A percentile compares a stretch with the other conserved stretches of the same genome.
Conservation (phyloP, 2,329 filamentous ascomycete genomes). For the Fusarium sterilihyphosum region DNA sequence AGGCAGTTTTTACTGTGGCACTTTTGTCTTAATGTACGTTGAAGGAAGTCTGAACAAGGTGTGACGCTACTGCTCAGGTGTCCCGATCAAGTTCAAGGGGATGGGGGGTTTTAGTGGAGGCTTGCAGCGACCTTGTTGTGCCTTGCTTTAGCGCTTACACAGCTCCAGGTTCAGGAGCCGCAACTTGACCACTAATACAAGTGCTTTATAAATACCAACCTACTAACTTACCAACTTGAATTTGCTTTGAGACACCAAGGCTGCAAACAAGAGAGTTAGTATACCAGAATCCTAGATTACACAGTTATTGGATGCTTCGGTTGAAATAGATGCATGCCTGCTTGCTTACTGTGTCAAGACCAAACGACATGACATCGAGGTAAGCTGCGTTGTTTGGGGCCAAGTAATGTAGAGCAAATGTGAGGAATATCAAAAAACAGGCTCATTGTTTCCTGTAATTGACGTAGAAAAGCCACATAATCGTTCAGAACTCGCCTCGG, state of each 20-base stretch:
- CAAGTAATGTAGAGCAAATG: not conserved
- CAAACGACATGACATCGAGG: not conserved
- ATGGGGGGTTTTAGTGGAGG: conserved; percentile 6
- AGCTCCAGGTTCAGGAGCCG: not conserved
- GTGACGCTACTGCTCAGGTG: conserved; percentile 1
- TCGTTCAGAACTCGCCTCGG: not conserved
- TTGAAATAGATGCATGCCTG: not conserved
- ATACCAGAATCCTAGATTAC: not conserved
- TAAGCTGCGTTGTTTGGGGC: not conserved
- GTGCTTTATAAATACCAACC: not conserved
- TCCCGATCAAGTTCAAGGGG: not conserved
- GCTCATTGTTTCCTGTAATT: not conserved
- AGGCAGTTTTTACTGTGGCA: not conserved
- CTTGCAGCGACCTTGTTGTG: not conserved
- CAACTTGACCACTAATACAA: not conserved
- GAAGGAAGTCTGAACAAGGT: not conserved
- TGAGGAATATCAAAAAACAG: not conserved
- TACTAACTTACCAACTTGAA: not conserved
- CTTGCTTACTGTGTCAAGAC: not conserved
- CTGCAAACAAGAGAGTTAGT: not conserved
- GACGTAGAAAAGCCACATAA: not conserved
- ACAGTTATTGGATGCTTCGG: not conserved
- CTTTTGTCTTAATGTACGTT: not conserved
- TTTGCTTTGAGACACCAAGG: not conserved
- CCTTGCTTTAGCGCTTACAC: not conserved